Percentiles rank a stretch among this genome's conserved stretches.
phyloP scores from a whole-genome alignment of 441 rosid species.

The Aleurites moluccanus region DNA sequence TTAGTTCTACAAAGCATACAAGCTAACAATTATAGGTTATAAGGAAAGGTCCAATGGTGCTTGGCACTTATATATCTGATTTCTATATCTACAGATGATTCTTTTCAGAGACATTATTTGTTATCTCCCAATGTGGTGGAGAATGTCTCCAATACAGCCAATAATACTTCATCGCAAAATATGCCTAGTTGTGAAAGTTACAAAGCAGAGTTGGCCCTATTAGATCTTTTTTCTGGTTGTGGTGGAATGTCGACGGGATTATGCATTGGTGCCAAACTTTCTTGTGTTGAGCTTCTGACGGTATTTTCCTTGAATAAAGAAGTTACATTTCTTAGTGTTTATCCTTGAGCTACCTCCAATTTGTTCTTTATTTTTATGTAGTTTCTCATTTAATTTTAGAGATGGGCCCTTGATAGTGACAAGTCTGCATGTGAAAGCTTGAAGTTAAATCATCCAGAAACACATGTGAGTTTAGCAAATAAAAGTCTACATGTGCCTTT shows the following conservation, averaged over 20 bases:
- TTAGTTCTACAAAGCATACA: neutral
- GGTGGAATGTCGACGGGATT: slow-evolving; percentile 98
- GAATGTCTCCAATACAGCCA: slow-evolving; percentile 26
- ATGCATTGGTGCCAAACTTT: slow-evolving; percentile 81
- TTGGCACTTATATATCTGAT: slow-evolving; percentile 11
- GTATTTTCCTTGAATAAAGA: slow-evolving; percentile 43
- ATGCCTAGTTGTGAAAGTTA: slow-evolving; percentile 31
- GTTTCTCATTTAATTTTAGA: slow-evolving; percentile 46
- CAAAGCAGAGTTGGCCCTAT: slow-evolving; percentile 50
- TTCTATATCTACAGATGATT: slow-evolving; percentile 40
- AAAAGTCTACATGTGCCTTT: neutral
- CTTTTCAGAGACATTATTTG: slow-evolving; percentile 32
- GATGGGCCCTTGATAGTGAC: slow-evolving; percentile 82
- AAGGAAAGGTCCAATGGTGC: neutral
- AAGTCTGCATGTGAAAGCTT: slow-evolving; percentile 80
- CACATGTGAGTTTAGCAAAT: slow-evolving; percentile 49
- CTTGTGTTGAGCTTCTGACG: slow-evolving; percentile 64
- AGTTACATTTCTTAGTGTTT: slow-evolving; percentile 22
- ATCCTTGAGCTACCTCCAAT: slow-evolving; percentile 24
- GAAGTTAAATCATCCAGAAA: slow-evolving; percentile 77
- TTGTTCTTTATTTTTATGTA: slow-evolving; percentile 18
- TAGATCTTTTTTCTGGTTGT: slow-evolving; percentile 92
- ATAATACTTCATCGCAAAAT: slow-evolving; percentile 25
- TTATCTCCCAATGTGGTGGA: slow-evolving; percentile 28
- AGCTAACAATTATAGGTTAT: neutral